A percentile compares a stretch with the other conserved stretches of the same genome.
Conservation (phyloP, 306 rosid species). For the Oemleria cerasiformis region DNA sequence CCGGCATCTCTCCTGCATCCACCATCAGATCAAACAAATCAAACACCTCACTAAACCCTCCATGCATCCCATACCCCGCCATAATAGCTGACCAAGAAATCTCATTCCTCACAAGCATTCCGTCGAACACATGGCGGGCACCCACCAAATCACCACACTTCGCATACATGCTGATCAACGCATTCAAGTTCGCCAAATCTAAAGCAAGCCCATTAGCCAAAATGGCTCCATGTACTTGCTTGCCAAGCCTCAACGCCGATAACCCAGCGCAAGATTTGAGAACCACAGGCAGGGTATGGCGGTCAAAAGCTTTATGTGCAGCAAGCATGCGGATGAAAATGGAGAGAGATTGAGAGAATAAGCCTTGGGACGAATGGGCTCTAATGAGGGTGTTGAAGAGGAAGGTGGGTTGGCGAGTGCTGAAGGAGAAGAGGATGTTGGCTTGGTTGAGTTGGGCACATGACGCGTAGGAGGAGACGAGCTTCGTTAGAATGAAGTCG, state of each 20-base stretch:
- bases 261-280: conserved; percentile 57
- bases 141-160: conserved; percentile 48
- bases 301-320: conserved; percentile 38
- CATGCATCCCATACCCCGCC: conserved; percentile 60
- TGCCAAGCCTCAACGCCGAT: conserved; percentile 42
- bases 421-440: conserved; percentile 47
- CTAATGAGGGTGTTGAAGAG: conserved; percentile 65
- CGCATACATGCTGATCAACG: conserved; percentile 52
- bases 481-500: conserved; percentile 56
- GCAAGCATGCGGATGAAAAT: conserved; percentile 45
- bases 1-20: conserved; percentile 52
- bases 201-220: conserved; percentile 46
- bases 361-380: conserved; percentile 45
- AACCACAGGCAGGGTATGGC: conserved; percentile 49
- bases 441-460: conserved; percentile 52
- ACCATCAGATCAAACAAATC: conserved; percentile 52
- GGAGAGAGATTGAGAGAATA: conserved; percentile 49
- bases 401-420: conserved; percentile 57
- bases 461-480: conserved; percentile 54
- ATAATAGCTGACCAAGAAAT: conserved; percentile 58
- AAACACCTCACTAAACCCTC: conserved; percentile 49
- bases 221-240: conserved; percentile 58
- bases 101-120: conserved; percentile 44
- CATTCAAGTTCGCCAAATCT: conserved; percentile 52
- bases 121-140: conserved; percentile 59